phyloP scores from a whole-genome alignment of 2,329 filamentous ascomycete species.

The Microsporum audouinii region DNA sequence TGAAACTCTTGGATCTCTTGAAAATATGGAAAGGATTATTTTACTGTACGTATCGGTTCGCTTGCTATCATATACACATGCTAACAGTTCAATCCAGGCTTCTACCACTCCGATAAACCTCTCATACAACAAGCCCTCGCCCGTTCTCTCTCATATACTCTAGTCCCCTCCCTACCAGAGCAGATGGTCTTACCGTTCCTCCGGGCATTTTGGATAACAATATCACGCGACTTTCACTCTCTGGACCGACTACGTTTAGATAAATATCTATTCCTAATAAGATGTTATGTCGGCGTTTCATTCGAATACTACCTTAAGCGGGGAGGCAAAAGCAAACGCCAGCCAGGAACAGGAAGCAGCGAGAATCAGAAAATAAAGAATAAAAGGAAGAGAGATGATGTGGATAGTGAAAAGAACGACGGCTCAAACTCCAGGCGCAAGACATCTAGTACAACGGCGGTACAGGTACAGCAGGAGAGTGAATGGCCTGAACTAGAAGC shows the following conservation, averaged over 20 bases:
- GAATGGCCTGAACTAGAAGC: slow-evolving; percentile 22
- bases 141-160: slow-evolving; percentile 56
- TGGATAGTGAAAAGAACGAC: slow-evolving; percentile 11
- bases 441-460: slow-evolving; percentile 7
- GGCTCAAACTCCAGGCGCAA: neutral
- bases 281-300: slow-evolving; percentile 63
- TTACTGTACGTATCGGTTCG: slow-evolving; percentile 47
- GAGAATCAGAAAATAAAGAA: slow-evolving; percentile 20
- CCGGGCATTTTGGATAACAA: slow-evolving; percentile 59
- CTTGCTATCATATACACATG: neutral
- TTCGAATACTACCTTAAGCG: slow-evolving; percentile 39
- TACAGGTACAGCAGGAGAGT: slow-evolving; percentile 13
- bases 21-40: slow-evolving; percentile 95
- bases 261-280: slow-evolving; percentile 80
- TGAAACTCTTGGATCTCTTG: slow-evolving; percentile 59
- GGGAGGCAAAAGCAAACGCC: slow-evolving; percentile 10
- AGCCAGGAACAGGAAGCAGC: neutral
- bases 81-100: slow-evolving; percentile 37
- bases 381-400: slow-evolving; percentile 18
- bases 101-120: slow-evolving; percentile 89
- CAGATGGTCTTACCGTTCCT: slow-evolving; percentile 39
- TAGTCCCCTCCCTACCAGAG: slow-evolving; percentile 51
- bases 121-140: slow-evolving; percentile 77
- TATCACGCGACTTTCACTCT: slow-evolving; percentile 56
- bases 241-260: slow-evolving; percentile 73